These are phyloP conservation scores for Russula sp. DNA, from an alignment of 768 basidiomycete genomes.

Conservation along the genomic window DNA sequence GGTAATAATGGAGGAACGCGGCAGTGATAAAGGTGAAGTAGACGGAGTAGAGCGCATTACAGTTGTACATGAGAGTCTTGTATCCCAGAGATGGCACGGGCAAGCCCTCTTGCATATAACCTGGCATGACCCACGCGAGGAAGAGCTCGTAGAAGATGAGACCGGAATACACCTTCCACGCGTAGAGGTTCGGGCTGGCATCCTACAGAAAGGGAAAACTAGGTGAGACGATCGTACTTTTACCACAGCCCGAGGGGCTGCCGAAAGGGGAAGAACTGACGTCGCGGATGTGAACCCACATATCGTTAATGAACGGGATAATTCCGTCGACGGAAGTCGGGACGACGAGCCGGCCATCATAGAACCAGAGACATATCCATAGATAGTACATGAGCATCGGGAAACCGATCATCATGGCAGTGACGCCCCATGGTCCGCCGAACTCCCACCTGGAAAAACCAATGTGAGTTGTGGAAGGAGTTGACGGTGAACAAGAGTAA, in stretches of 20 bases:
- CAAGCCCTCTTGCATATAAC: slow-evolving; percentile 90
- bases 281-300: slow-evolving; percentile 82
- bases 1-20: slow-evolving; percentile 67
- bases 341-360: slow-evolving; percentile 76
- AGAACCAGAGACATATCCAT: slow-evolving; percentile 96
- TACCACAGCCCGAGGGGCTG: background rate
- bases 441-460: slow-evolving; percentile 76
- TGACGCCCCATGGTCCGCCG: slow-evolving; percentile 88
- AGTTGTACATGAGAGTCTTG: slow-evolving; percentile 92
- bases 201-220: slow-evolving; percentile 51
- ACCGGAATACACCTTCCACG: slow-evolving; percentile 87
- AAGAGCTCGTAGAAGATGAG: slow-evolving; percentile 87
- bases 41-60: slow-evolving; percentile 85
- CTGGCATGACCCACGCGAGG: slow-evolving; percentile 88
- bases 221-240: background rate
- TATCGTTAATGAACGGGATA: slow-evolving; percentile 68
- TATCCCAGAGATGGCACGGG: slow-evolving; percentile 94
- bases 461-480: slow-evolving; percentile 29
- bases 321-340: slow-evolving; percentile 70
- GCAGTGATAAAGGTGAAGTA: slow-evolving; percentile 81
- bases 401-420: slow-evolving; percentile 92
- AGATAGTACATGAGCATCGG: slow-evolving; percentile 97
- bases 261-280: slow-evolving; percentile 45
- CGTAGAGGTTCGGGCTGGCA: slow-evolving; percentile 84
- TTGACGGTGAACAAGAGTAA: slow-evolving; percentile 36